Conservation (phyloP, 345 rosid species). For the Eucalyptus urophylla region DNA sequence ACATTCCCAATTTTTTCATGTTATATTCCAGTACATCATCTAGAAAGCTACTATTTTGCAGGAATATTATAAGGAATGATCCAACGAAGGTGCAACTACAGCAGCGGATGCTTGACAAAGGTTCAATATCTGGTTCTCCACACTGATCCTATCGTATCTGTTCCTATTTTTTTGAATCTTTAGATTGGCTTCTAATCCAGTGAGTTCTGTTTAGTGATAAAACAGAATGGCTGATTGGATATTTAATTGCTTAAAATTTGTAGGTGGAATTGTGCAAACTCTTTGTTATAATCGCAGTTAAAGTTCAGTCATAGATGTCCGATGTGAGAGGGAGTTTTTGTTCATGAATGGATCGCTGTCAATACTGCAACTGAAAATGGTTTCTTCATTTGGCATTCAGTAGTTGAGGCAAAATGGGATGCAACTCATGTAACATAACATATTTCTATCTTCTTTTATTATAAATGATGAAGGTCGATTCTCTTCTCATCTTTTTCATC, state of each 20-base stretch:
- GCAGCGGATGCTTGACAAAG: slow-evolving; percentile 39
- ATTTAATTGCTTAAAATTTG: neutral
- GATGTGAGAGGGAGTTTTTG: neutral
- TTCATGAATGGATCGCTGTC: neutral
- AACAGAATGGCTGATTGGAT: neutral
- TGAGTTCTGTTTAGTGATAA: neutral
- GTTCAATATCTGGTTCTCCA: slow-evolving; percentile 6
- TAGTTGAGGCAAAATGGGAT: neutral
- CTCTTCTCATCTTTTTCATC: neutral
- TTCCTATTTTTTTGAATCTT: neutral
- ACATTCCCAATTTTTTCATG: neutral
- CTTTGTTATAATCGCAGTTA: neutral
- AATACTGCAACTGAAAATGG: neutral
- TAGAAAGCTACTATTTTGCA: slow-evolving; percentile 8
- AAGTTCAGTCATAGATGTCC: neutral
- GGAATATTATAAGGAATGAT: slow-evolving; percentile 46
- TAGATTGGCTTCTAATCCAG: neutral
- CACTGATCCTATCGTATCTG: neutral
- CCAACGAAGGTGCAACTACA: slow-evolving; percentile 36
- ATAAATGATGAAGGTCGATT: neutral
- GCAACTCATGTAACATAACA: neutral
- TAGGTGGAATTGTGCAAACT: neutral
- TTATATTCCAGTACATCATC: neutral
- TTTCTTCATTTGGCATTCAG: neutral
- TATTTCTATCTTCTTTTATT: neutral